Evolutionary conservation across 108 stramenopile species (phyloP), one percentile per base, ranked within the genome.

Genomic region (Cyclotella choctawhatcheeana): DNA sequence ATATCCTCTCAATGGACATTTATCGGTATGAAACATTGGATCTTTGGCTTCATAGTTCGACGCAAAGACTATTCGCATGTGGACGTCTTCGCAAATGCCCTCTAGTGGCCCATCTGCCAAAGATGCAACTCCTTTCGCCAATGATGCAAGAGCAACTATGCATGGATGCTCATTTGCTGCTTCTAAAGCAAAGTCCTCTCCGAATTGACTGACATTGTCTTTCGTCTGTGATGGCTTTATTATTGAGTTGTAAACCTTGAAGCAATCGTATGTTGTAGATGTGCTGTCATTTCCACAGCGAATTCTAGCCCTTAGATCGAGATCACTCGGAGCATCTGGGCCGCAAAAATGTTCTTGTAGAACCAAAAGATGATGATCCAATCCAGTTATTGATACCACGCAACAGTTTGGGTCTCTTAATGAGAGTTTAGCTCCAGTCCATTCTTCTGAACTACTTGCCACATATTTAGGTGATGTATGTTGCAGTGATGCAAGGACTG

Each of bases 11-110:
- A 88, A 31, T 29, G 87, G 87, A 29, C 80, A 81, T 66, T 88
- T 88, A 58, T 88, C 87, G 0, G 87, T 88, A 48, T 88, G 87
- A 58, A 71, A 88, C 76, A 75, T 69, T 14, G 87, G 87, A 71
- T 88, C 85, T 21, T 16, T 54, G 14, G 87, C 87, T 0, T 54
- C 16, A 51, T 88, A 88, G 21, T 58, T 58, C 12, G 87, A 88
- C 25, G 87, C 87, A 55, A 78, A 78, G 6, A 85, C 87, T 21
- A 85, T 64, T 43, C 82, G 52, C 55, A 85, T 61, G 65, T 80
- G 75, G 24, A 83, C 82, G 69, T 82, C 82, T n/a, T 68, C 73
- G 12, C 60, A 62, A 13, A 25, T 1, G 5, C 47, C 34, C 7
- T 69, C 47, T 16, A 73, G 31, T 48, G 69, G 74, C 20, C 79